phyloP scores from a whole-genome alignment of 192 early-diverging fungal genomes.

The Coemansia sp. region DNA sequence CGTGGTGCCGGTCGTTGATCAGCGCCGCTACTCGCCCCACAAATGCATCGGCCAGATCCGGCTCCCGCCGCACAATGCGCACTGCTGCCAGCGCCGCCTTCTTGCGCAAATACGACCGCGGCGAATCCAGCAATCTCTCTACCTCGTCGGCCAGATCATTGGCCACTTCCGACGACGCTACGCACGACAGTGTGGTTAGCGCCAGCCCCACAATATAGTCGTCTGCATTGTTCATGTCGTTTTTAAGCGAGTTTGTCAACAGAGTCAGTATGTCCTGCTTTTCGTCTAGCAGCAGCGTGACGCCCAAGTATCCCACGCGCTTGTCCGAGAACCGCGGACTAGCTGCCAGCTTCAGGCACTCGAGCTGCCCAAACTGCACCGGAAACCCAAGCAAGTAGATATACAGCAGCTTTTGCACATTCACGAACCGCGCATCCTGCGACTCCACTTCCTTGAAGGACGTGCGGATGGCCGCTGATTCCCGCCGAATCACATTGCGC shows the following conservation, averaged over 20 bases:
- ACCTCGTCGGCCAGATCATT: constrained; percentile 92
- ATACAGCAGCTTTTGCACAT: constrained; percentile 96
- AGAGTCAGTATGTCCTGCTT: constrained; percentile 96
- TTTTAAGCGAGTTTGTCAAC: constrained; percentile 97
- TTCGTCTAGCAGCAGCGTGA: constrained; percentile 96
- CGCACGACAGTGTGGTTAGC: constrained; percentile 93
- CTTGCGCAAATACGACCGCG: constrained; percentile 93
- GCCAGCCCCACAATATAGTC: constrained; percentile 98
- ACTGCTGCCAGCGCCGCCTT: constrained; percentile 96
- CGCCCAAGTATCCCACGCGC: constrained; percentile 96
- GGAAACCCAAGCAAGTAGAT: constrained; percentile 99
- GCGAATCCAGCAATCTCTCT: constrained; percentile 84
- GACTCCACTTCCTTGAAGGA: constrained; percentile 93
- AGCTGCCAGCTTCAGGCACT: constrained; percentile 96
- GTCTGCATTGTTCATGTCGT: constrained; percentile 90
- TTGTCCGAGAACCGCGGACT: constrained; percentile 94
- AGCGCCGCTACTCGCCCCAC: constrained; percentile 67
- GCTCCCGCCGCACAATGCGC: constrained; percentile 87
- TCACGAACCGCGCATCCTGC: constrained; percentile 82
- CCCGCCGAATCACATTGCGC: constrained; percentile 94
- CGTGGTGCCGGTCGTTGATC: constrained; percentile 91
- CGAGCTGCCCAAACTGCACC: constrained; percentile 99
- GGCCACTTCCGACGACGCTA: constrained; percentile 95
- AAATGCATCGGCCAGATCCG: constrained; percentile 89
- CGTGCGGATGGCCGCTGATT: constrained; percentile 93